Percentiles rank a stretch among this genome's conserved stretches.
Conservation (phyloP, 2,329 filamentous ascomycete species). For the Dothistroma septosporum region DNA sequence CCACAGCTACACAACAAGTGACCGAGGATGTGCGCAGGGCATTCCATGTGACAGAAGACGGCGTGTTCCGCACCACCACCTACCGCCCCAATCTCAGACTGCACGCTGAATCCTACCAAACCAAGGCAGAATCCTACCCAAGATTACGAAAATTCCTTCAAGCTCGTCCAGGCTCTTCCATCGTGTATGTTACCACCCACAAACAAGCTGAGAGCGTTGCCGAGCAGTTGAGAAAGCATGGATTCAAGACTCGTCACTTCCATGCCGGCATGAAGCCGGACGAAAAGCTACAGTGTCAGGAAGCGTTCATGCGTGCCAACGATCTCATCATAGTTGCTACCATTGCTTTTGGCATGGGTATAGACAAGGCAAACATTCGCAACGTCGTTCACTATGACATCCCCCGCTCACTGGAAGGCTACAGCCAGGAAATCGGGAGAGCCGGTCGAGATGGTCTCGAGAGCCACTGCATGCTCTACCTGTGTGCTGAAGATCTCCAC, state of each 20-base stretch:
- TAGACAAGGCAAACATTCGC: constrained; percentile 93
- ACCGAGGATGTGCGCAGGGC: constrained; percentile 52
- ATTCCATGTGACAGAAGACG: constrained; percentile 48
- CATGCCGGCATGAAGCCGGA: constrained; percentile 71
- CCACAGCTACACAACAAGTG: constrained; percentile 57
- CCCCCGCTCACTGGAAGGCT: constrained; percentile 92
- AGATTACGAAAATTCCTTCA: constrained; percentile 48
- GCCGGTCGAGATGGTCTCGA: constrained; percentile 78
- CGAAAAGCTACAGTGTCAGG: constrained; percentile 68
- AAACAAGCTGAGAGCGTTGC: constrained; percentile 68
- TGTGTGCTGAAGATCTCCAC: constrained; percentile 56
- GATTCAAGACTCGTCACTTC: constrained; percentile 75
- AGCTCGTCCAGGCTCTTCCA: constrained; percentile 51
- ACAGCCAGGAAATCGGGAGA: constrained; percentile 95
- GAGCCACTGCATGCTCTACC: constrained; percentile 56
- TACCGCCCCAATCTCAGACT: constrained; percentile 58
- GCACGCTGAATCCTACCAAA: constrained; percentile 44
- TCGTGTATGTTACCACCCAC: constrained; percentile 60
- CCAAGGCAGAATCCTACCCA: constrained; percentile 45
- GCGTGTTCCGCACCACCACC: constrained; percentile 56
- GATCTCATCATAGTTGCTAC: constrained; percentile 92
- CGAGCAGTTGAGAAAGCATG: constrained; percentile 56
- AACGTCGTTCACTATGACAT: constrained; percentile 92
- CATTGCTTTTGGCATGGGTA: constrained; percentile 98
- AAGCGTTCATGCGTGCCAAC: constrained; percentile 73